Evolutionary conservation across 495 filamentous ascomycete genomes (phyloP), one percentile per base, ranked within the genome.

Genomic region (Hypomontagnella monticulosa): DNA sequence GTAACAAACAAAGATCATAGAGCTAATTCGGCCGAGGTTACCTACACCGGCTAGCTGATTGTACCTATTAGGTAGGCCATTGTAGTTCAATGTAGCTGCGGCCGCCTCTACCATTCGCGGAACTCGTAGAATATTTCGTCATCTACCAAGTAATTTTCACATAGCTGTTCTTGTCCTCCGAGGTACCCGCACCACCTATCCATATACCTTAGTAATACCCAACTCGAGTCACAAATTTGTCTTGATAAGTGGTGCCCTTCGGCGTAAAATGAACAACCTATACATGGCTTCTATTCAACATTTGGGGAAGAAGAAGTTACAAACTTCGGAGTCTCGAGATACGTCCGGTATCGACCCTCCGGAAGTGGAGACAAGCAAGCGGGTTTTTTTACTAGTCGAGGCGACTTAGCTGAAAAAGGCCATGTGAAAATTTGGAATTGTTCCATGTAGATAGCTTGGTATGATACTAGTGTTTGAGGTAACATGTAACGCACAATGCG

Each of bases 401-500:
- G 36, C 33, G n/a, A 53, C 60, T 51, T 60, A 69, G 59, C 41
- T 43, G 30, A 63, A 69, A 19, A 33, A 11, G 34, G 34, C 7
- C 30, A 53, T 65, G 40, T 61, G 48, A 36, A 57, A 52, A 57
- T 57, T 64, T 64, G 53, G 60, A 63, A 63, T 63, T 49, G 23
- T 30, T 52, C 43, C 27, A 36, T 20, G 37, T 38, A 32, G 12
- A 37, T 36, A 4, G 19, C 9, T 4, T 18, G 11, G 16, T 12
- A 11, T 23, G 23, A 16, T 49, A 41, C 38, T 32, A 32, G 51
- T 55, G 49, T 55, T 55, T 43, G 51, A 55, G 27, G 42, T 42
- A 20, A 47, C 30, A 8, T 38, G 43, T 41, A 27, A 58, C 34
- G 20, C 30, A 6, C 41, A 18, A 19, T 20, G 30, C 8, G 14